Base-by-base conservation (phyloP, 345 rosid genomes). In the Citrus cavaleriei region DNA sequence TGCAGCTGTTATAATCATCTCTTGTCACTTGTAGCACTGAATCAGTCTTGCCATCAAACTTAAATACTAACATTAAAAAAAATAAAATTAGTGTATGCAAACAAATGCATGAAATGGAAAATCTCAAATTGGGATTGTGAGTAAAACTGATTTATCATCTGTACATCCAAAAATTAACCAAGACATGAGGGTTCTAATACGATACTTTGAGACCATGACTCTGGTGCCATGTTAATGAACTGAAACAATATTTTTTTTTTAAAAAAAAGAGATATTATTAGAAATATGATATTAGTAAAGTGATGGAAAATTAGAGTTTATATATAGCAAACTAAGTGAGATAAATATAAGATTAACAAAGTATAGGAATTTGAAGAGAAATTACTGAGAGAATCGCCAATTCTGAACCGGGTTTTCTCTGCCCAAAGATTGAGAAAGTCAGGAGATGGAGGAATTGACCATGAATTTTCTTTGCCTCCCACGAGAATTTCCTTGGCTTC, bases 21-120 rank as follows among this genome's bases (percentile, higher is more conserved):
- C 80, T 79, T 0, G 86, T 86, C 80, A 88, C 94, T 81, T 89
- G 75, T 65, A 88, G 77, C 28, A 90, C 93, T 7, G 90, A 90
- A 64, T 92, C 97, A 2, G 51, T 77, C 57, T 80, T 88, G 14
- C 46, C 58, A 54, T 90, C 86, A 61, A 86, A 89, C 60, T 80
- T 85, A 83, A 84, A 90, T 27, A 75, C 95, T 89, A 76, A 28
- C 16, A 22, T 19, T 7, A 18, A 7, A 19, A 49, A n/a, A 35
- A 71, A 46, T 3, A 46, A 46, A 46, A 3, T 46, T 46, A 3
- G 18, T 0, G 51, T 46, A 13, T 13, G 16, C 18, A 13, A 46
- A 46, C 51, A 13, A 46, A 46, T 46, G 51, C 18, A 46, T 13
- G 51, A 46, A 12, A 46, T 46, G 18, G 51, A 46, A 46, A 46